Conservation (phyloP, 148 eudicot species). For the Silene latifolia region DNA sequence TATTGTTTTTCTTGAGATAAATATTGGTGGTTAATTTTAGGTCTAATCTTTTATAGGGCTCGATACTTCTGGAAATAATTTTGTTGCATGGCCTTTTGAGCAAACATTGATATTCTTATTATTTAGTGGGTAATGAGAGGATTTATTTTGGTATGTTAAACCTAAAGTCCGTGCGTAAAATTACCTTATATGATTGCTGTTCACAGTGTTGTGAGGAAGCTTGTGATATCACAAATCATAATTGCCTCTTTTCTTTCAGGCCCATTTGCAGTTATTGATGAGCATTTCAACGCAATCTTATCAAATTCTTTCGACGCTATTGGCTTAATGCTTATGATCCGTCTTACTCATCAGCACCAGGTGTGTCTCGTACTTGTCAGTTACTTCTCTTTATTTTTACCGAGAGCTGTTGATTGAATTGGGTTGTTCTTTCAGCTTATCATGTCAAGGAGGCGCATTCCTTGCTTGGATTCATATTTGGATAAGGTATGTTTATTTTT, state of each 20-base stretch:
- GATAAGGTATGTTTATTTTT: slow-evolving; percentile 67
- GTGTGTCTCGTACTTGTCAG: slow-evolving; percentile 35
- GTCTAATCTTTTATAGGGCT: neutral
- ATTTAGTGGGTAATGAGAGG: neutral
- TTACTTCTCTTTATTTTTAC: neutral
- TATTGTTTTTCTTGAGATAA: neutral
- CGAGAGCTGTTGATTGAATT: slow-evolving; percentile 1
- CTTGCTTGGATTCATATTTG: slow-evolving; percentile 92
- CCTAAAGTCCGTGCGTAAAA: neutral
- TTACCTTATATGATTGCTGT: neutral
- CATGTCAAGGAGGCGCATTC: slow-evolving; percentile 95
- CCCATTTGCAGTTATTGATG: slow-evolving; percentile 88
- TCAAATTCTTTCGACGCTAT: slow-evolving; percentile 91
- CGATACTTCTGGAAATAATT: neutral
- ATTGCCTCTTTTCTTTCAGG: slow-evolving; percentile 39
- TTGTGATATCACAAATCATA: neutral
- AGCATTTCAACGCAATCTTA: slow-evolving; percentile 80
- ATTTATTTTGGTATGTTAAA: neutral
- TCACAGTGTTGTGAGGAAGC: neutral
- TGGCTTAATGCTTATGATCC: slow-evolving; percentile 97
- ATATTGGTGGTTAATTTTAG: neutral
- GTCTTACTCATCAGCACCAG: slow-evolving; percentile 97
- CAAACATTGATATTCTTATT: neutral
- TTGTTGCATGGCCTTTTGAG: neutral
- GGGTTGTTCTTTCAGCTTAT: slow-evolving; percentile 52